A percentile compares a stretch with the other conserved stretches of the same genome.
These are phyloP conservation scores for Zostera marina DNA, from an alignment of 116 monocot species.

Conservation along the genomic window DNA sequence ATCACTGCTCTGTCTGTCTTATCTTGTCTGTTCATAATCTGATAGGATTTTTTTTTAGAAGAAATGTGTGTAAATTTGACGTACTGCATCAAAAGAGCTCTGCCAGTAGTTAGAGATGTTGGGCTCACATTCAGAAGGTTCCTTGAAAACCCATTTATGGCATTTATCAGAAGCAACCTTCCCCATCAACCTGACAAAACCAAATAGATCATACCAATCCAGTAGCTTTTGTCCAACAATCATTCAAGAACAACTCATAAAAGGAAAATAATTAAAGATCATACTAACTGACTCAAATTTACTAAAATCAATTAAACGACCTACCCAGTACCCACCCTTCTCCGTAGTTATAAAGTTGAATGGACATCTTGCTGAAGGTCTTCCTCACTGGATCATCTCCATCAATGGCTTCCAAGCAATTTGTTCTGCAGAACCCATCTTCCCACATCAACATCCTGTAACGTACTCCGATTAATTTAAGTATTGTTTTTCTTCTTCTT, in stretches of 20 bases:
- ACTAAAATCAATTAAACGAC: slow-evolving; percentile 8
- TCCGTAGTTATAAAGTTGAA: slow-evolving; percentile 99
- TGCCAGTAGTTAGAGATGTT: slow-evolving; percentile 99
- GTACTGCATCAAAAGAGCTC: slow-evolving; percentile 98
- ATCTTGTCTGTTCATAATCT: neutral
- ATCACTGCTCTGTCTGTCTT: neutral
- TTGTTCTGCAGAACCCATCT: slow-evolving; percentile 85
- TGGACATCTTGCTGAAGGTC: slow-evolving; percentile 99
- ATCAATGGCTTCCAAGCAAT: slow-evolving; percentile 67
- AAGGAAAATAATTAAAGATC: neutral
- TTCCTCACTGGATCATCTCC: slow-evolving; percentile 76
- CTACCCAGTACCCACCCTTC: slow-evolving; percentile 99
- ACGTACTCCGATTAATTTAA: neutral
- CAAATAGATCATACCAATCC: slow-evolving; percentile 10
- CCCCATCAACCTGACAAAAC: slow-evolving; percentile 73
- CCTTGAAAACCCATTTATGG: slow-evolving; percentile 99
- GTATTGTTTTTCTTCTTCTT: neutral
- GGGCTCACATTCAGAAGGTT: slow-evolving; percentile 90
- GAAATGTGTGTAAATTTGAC: too few species aligned
- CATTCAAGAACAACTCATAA: neutral
- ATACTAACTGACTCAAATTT: neutral
- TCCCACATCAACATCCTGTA: slow-evolving; percentile 99
- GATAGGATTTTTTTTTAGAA: too few species aligned
- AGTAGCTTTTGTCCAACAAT: neutral
- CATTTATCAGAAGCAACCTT: slow-evolving; percentile 98